These are phyloP conservation scores for Elongisporangium anandrum DNA, from an alignment of 352 stramenopile genomes.

Conservation along the genomic window DNA sequence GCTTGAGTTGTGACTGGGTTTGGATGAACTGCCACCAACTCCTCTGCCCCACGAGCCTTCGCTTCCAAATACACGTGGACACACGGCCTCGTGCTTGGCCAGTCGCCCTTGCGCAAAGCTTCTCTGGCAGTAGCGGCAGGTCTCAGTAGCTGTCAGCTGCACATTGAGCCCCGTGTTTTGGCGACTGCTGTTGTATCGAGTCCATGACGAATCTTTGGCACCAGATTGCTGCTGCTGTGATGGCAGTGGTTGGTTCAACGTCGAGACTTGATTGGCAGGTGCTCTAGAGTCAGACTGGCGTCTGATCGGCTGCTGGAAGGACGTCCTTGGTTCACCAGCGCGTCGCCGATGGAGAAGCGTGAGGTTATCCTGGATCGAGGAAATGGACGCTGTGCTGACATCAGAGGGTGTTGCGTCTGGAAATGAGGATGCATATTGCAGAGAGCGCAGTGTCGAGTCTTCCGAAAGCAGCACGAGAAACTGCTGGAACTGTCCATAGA, in stretches of 20 bases:
- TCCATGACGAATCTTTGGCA: neutral
- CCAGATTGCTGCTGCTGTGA: neutral
- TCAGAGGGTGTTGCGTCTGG: constrained; percentile 33
- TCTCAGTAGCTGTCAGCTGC: constrained; percentile 31
- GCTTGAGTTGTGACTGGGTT: constrained; percentile 3
- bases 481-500: constrained; percentile 64
- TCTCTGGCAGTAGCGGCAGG: constrained; percentile 67
- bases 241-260: neutral
- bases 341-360: constrained; percentile 27
- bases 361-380: constrained; percentile 44
- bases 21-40: constrained; percentile 11
- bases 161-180: neutral
- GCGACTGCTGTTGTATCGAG: constrained; percentile 1
- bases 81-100: constrained; percentile 79
- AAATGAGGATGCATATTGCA: constrained; percentile 75
- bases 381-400: constrained; percentile 12
- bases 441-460: constrained; percentile 46
- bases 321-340: neutral
- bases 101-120: constrained; percentile 80
- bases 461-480: constrained; percentile 62
- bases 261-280: neutral
- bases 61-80: constrained; percentile 71
- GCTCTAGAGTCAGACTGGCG: too few relatives aligned
- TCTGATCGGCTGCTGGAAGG: neutral
- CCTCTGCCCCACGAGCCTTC: constrained; percentile 71